phyloP scores from a whole-genome alignment of 2,329 filamentous ascomycete species.

The Phaeophleospora eucalypticola region DNA sequence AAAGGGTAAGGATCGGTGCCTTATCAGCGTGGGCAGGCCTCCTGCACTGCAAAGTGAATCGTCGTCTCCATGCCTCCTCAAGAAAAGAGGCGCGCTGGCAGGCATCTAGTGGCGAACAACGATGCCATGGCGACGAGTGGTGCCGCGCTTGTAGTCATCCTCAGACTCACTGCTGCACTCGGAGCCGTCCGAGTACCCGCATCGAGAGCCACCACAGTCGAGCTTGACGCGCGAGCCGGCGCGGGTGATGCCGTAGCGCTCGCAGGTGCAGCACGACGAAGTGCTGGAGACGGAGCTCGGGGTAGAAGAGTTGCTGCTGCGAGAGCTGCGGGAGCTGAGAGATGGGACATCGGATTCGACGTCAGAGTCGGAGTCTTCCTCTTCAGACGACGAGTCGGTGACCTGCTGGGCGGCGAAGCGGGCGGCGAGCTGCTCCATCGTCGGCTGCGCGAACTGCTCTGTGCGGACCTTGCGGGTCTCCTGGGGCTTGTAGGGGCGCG shows the following conservation, averaged over 20 bases:
- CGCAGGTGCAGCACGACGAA: slow-evolving; percentile 72
- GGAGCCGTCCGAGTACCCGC: slow-evolving; percentile 69
- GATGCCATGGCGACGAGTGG: slow-evolving; percentile 45
- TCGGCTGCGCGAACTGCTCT: slow-evolving; percentile 70
- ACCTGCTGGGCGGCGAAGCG: slow-evolving; percentile 49
- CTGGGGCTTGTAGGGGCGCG: slow-evolving; percentile 83
- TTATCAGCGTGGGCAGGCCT: background rate
- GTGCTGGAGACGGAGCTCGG: slow-evolving; percentile 52
- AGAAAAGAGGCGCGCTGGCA: too few relatives aligned
- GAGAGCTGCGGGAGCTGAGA: slow-evolving; percentile 72
- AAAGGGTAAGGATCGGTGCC: slow-evolving; percentile 6
- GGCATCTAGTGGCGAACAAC: slow-evolving; percentile 34
- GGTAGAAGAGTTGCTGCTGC: slow-evolving; percentile 65
- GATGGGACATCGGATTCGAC: slow-evolving; percentile 43
- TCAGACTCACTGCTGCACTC: slow-evolving; percentile 67
- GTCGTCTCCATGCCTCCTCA: too few relatives aligned
- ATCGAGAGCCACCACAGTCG: slow-evolving; percentile 86
- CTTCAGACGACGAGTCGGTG: slow-evolving; percentile 63
- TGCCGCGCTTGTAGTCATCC: slow-evolving; percentile 45
- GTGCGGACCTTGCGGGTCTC: slow-evolving; percentile 84
- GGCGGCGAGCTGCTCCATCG: slow-evolving; percentile 70
- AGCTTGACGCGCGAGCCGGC: slow-evolving; percentile 87
- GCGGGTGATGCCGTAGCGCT: slow-evolving; percentile 94
- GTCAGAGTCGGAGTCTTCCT: slow-evolving; percentile 42
- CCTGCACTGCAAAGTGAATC: background rate